phyloP scores from a whole-genome alignment of 306 rosid species.

The Dryas alaskensis region DNA sequence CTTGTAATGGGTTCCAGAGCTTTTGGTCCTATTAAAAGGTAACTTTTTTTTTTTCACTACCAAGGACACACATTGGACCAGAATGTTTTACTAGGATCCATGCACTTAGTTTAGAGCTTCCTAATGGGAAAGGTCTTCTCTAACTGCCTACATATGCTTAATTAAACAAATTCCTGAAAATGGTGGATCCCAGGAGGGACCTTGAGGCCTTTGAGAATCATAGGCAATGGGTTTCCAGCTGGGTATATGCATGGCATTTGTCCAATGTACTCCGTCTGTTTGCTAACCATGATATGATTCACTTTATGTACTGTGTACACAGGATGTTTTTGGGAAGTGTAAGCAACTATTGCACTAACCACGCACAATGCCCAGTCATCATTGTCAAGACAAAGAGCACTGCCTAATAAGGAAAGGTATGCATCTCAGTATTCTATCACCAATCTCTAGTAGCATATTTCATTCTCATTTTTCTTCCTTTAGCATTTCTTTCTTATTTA shows the following conservation, averaged over 20 bases:
- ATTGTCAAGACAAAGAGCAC: conserved; percentile 55
- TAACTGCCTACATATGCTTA: background rate
- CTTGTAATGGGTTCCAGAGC: conserved; percentile 88
- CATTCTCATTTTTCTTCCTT: conserved; percentile 7
- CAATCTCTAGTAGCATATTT: conserved; percentile 20
- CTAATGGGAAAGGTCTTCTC: background rate
- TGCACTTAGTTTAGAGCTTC: background rate
- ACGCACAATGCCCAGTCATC: conserved; percentile 68
- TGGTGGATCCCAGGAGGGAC: background rate
- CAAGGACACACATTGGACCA: background rate
- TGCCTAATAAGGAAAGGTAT: conserved; percentile 41
- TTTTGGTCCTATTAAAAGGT: conserved; percentile 86
- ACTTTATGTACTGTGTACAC: conserved; percentile 12
- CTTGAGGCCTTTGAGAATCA: background rate
- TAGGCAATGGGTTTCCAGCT: background rate
- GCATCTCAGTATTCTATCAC: conserved; percentile 21
- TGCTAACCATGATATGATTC: too few species aligned
- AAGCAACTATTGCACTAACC: conserved; percentile 77
- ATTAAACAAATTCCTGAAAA: background rate
- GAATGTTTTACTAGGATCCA: background rate
- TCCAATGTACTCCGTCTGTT: too few species aligned
- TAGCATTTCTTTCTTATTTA: conserved; percentile 12
- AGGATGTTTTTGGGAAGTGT: conserved; percentile 98
- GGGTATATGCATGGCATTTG: background rate
- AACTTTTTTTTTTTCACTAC: background rate